A percentile compares a stretch with the other conserved stretches of the same genome.
phyloP scores from a whole-genome alignment of 2,329 filamentous ascomycete genomes.

The Fusarium sp. region DNA sequence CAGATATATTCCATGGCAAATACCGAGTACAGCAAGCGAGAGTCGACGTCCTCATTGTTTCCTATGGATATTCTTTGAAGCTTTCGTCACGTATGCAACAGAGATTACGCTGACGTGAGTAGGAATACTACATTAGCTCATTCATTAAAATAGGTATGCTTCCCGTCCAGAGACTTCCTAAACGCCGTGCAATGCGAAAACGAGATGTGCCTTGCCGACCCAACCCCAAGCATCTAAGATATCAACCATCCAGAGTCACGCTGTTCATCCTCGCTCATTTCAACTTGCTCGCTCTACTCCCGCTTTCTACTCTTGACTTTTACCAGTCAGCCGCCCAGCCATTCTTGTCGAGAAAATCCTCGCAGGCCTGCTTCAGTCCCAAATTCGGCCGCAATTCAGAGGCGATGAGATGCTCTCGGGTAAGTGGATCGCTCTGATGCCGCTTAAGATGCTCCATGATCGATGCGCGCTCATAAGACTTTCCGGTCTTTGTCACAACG shows the following conservation, averaged over 20 bases:
- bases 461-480: slow-evolving; percentile 87
- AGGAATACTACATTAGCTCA: no score
- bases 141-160: not conserved
- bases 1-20: not conserved
- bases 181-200: slow-evolving; percentile 26
- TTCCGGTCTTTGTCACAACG: slow-evolving; percentile 79
- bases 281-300: not conserved
- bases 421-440: slow-evolving; percentile 81
- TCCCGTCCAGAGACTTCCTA: not conserved
- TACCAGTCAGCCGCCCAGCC: slow-evolving; percentile 95
- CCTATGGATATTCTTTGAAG: no score
- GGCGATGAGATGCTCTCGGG: slow-evolving; percentile 74
- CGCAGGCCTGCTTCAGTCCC: slow-evolving; percentile 80
- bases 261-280: not conserved
- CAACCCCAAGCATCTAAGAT: slow-evolving; percentile 18
- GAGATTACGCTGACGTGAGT: no score
- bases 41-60: no score
- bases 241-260: not conserved
- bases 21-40: no score
- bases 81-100: no score
- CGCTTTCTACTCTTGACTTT: not conserved
- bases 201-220: not conserved
- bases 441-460: slow-evolving; percentile 86
- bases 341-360: slow-evolving; percentile 85
- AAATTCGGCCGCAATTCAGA: slow-evolving; percentile 83